phyloP scores from a whole-genome alignment of 352 stramenopile species.

The Phytophthora constricta region DNA sequence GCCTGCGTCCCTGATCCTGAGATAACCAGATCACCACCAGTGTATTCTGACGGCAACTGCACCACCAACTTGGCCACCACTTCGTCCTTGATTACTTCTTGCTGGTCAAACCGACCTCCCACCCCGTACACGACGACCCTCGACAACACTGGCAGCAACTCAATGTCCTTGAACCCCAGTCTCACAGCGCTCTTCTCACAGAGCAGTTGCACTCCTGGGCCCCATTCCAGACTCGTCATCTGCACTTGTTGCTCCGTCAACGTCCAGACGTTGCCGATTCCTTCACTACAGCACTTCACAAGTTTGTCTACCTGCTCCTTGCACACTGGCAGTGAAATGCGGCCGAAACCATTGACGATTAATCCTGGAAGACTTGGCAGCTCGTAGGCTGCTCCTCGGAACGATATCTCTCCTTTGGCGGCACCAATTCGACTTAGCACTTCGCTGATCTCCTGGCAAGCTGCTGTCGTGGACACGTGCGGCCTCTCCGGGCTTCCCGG shows the following conservation, averaged over 20 bases:
- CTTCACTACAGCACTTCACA: background rate
- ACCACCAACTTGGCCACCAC: background rate
- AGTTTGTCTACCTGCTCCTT: background rate
- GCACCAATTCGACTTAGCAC: no score
- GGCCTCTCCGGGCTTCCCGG: background rate
- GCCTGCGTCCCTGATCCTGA: no score
- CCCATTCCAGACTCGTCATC: background rate
- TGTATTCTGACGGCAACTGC: slow-evolving; percentile 3
- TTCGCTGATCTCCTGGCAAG: background rate
- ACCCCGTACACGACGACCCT: background rate
- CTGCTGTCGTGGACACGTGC: background rate
- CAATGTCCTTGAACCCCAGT: background rate
- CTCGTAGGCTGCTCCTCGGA: background rate
- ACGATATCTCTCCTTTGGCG: background rate
- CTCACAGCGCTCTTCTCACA: background rate
- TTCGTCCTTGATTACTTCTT: background rate
- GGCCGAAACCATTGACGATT: background rate
- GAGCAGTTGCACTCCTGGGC: background rate
- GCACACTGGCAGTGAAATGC: background rate
- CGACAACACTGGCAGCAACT: background rate
- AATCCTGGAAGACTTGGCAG: background rate
- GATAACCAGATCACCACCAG: background rate
- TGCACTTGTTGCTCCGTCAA: background rate
- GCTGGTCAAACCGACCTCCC: background rate
- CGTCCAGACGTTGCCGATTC: background rate